Percentiles rank a stretch among this genome's conserved stretches.
Evolutionary conservation across 176 grass and related monocot species (phyloP).

Genomic region (Dactylis glomerata): DNA sequence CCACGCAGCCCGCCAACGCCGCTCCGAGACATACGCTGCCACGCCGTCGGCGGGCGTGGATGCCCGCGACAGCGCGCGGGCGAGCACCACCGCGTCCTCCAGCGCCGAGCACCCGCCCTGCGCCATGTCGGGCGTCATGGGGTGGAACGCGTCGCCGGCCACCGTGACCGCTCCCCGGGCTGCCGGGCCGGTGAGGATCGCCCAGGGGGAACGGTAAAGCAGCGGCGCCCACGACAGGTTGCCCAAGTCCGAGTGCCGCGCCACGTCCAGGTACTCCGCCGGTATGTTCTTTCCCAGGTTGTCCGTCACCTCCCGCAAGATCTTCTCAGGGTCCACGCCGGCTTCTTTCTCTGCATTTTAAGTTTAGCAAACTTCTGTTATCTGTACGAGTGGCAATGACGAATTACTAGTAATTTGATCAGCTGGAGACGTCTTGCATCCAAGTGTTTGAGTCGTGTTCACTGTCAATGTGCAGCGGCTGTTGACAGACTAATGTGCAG

Average conservation of each 20-base stretch:
- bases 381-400: too few relatives aligned
- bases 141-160: slow-evolving; percentile 64
- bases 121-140: slow-evolving; percentile 53
- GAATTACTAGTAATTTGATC: too few relatives aligned
- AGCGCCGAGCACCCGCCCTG: slow-evolving; percentile 54
- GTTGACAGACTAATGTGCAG: neutral
- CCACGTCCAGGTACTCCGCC: slow-evolving; percentile 44
- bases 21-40: slow-evolving; percentile 11
- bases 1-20: slow-evolving; percentile 39
- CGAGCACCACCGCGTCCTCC: slow-evolving; percentile 49
- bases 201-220: slow-evolving; percentile 14
- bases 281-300: slow-evolving; percentile 44
- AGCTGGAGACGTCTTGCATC: too few relatives aligned
- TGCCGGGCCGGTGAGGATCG: slow-evolving; percentile 5
- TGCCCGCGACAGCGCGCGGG: neutral
- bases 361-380: too few relatives aligned
- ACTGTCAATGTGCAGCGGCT: neutral
- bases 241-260: slow-evolving; percentile 15
- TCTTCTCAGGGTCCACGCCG: neutral
- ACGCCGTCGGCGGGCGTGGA: neutral
- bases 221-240: slow-evolving; percentile 57
- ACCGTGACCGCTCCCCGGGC: slow-evolving; percentile 23
- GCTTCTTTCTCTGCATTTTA: slow-evolving; percentile 32
- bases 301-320: slow-evolving; percentile 34
- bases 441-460: neutral